Base-by-base conservation (phyloP, 345 rosid species). In the Hibiscus tridactylites region DNA sequence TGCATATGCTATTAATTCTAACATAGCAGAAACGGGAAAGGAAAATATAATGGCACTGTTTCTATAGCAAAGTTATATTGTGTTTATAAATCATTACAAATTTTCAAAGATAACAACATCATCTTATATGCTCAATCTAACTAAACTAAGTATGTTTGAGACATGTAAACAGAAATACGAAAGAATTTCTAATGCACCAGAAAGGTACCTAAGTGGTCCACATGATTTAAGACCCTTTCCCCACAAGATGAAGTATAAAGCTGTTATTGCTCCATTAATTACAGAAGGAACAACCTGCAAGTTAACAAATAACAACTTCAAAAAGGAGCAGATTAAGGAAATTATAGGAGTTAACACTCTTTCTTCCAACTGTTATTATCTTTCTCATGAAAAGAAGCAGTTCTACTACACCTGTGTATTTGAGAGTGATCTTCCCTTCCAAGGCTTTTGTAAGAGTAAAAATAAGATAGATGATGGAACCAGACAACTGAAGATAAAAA, bases 361-460 rank as follows among this genome's bases (percentile, higher is more conserved):
- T 71, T 56, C 28, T 15, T n/a, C 75, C 59, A 61, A 44, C 21
- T 50, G 42, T 8, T 28, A 47, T 26, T 47, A 66, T 17, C 17
- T 35, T 68, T 56, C 59, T 44, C 13, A 12, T 12, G 11, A 61
- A 35, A 59, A 28, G 73, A 29, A 44, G 35, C 53, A n/a, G 31
- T 13, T 68, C 35, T 61, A 71, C 68, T 61, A 54, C 68, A 95
- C 99, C 98, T 92, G 97, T 53, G 89, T 85, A 84, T 86, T 92
- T 44, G 97, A 83, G 74, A 95, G 94, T 3, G 94, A 80, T 72
- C 99, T 88, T 74, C 98, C 99, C 82, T 87, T 95, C 99, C 99
- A 95, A 65, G 99, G 98, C 81, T 92, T 95, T 72, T 95, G 99
- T 78, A 90, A 13, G 42, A 86, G 73, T 74, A 95, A 82, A 77